Evolutionary conservation across 257 asterid genomes (phyloP).

Genomic region (Voacanga thouarsii): DNA sequence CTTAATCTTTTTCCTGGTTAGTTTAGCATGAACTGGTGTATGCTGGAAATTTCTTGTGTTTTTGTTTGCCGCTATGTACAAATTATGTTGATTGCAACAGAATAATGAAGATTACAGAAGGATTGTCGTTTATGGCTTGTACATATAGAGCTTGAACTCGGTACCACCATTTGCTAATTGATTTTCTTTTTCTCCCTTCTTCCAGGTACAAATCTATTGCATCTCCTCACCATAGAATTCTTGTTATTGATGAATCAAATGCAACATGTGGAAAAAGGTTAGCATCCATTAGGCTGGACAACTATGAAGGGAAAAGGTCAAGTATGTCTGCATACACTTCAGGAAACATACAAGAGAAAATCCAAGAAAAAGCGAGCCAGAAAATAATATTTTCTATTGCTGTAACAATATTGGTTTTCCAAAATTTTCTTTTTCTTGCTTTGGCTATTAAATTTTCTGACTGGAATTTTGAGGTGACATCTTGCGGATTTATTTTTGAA

Average conservation of each 20-base stretch:
- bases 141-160: background rate
- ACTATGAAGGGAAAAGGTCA: too few relatives aligned
- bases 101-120: background rate
- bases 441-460: too few relatives aligned
- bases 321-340: too few relatives aligned
- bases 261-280: slow-evolving; percentile 98
- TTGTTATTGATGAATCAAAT: slow-evolving; percentile 92
- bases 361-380: too few relatives aligned
- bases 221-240: slow-evolving; percentile 90
- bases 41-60: background rate
- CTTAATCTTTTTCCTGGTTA: too few relatives aligned
- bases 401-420: too few relatives aligned
- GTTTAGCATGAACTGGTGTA: background rate
- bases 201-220: slow-evolving; percentile 72
- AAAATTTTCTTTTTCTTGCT: too few relatives aligned
- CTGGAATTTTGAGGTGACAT: too few relatives aligned
- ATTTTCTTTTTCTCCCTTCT: slow-evolving; percentile 14
- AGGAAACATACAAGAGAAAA: too few relatives aligned
- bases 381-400: too few relatives aligned
- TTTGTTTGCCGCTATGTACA: background rate
- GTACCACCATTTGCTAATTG: background rate
- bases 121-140: background rate
- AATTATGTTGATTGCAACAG: background rate
- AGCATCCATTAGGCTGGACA: too few relatives aligned
- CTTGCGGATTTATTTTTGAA: too few relatives aligned